Evolutionary conservation across 2,329 filamentous ascomycete genomes (phyloP).

Genomic region (Diaporthe longicolla): DNA sequence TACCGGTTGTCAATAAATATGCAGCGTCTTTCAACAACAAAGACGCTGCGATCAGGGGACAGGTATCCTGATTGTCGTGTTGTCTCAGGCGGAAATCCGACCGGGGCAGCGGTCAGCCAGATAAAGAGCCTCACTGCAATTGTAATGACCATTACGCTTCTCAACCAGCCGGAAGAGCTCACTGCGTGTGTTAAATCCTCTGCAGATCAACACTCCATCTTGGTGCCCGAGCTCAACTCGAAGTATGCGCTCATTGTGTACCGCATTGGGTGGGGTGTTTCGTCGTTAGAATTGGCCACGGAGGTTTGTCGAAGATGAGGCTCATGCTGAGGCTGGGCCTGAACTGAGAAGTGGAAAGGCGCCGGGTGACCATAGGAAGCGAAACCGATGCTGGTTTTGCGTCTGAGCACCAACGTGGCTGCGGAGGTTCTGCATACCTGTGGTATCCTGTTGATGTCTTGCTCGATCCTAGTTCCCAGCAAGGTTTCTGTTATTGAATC

Average conservation of each 20-base stretch:
- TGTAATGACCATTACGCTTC: neutral
- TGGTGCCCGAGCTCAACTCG: neutral
- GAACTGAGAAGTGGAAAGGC: neutral
- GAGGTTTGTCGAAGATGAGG: neutral
- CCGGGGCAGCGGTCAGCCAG: neutral
- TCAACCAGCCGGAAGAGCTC: neutral
- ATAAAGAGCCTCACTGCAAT: neutral
- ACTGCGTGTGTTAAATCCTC: neutral
- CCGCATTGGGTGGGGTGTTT: neutral
- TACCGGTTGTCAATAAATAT: neutral
- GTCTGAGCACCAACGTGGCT: neutral
- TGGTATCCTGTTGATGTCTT: neutral
- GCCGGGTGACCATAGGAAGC: neutral
- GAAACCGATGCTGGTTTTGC: too few species aligned
- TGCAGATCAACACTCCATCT: neutral
- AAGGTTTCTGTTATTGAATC: neutral
- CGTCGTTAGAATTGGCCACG: neutral
- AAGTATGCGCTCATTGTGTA: neutral
- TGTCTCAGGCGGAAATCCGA: neutral
- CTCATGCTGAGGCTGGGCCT: too few species aligned
- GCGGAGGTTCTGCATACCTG: too few species aligned
- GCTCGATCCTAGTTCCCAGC: too few species aligned
- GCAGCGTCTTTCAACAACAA: neutral
- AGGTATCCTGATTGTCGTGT: neutral
- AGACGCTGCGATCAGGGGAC: neutral